Conservation (phyloP, 768 basidiomycete species). For the Tricholoma matsutake region DNA sequence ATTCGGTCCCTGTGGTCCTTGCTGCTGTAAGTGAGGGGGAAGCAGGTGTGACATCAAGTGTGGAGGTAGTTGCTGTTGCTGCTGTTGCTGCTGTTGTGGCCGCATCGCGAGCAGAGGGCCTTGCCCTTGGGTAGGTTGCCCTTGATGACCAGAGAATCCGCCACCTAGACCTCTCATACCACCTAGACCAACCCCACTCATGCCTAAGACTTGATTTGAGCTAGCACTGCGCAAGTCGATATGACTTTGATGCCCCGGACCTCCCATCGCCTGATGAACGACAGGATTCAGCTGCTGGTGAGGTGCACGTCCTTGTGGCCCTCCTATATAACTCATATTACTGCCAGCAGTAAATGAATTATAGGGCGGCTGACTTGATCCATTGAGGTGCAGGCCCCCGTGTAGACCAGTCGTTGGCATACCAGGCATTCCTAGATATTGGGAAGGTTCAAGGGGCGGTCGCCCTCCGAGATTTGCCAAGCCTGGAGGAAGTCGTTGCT, state of each 20-base stretch:
- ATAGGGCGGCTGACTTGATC: constrained; percentile 45
- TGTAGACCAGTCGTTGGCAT: constrained; percentile 45
- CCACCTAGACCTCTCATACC: constrained; percentile 46
- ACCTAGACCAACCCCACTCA: constrained; percentile 35
- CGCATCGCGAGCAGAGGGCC: constrained; percentile 46
- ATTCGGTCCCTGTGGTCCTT: constrained; percentile 44
- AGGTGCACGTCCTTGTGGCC: constrained; percentile 51
- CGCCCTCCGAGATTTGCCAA: constrained; percentile 80
- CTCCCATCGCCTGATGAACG: constrained; percentile 47
- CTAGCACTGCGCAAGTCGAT: constrained; percentile 52
- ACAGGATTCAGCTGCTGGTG: constrained; percentile 49
- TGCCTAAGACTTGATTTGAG: constrained; percentile 50
- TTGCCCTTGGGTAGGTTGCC: constrained; percentile 37
- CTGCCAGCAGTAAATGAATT: constrained; percentile 49
- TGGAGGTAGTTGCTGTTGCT: constrained; percentile 58
- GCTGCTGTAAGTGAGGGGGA: constrained; percentile 62
- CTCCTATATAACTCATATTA: constrained; percentile 42
- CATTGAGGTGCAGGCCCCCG: constrained; percentile 43
- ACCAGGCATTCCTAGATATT: constrained; percentile 53
- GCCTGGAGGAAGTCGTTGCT: constrained; percentile 73
- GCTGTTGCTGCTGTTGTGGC: constrained; percentile 50
- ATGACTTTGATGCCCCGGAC: constrained; percentile 50
- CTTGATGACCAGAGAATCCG: constrained; percentile 49
- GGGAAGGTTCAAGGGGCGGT: constrained; percentile 75
- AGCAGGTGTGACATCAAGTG: constrained; percentile 48